Evolutionary conservation across 768 basidiomycete genomes (phyloP), one percentile per base, ranked within the genome.

Genomic region (Trametes maxima): DNA sequence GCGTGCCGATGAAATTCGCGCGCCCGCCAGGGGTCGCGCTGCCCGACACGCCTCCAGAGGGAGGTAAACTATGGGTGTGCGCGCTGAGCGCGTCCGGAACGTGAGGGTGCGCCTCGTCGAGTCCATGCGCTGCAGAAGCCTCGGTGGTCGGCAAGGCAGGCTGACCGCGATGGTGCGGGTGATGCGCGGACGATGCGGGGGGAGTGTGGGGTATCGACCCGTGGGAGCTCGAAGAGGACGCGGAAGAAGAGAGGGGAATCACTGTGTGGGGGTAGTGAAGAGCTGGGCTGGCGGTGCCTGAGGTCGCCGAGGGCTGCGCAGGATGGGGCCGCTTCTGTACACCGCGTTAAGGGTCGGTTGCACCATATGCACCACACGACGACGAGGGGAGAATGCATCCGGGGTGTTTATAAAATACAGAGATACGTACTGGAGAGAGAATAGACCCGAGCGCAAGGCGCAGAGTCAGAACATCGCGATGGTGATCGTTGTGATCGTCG

Each of bases 391-490:
- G n/a, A n/a, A n/a, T n/a, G n/a, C n/a, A n/a, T n/a, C n/a, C n/a
- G n/a, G 51, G 47, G 25, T 42, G 60, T n/a, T 21, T n/a, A 52
- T 43, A 17, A 17, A 44, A 35, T 24, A 46, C 19, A 48, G 7
- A 42, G 24, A 43, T 19, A 78, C 84, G 72, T 68, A 86, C 85
- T 63, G 85, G 85, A 12, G 81, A 74, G 13, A 88, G 72, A 44
- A 88, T 85, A 66, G 83, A 85, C 21, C 86, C 86, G 53, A 88
- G 71, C 0, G 82, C 85, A 25, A 85, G 78, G 39, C 82, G 76
- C 24, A 86, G 73, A 8, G 66, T 68, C 42, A 67, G 51, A 40
- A 75, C 65, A 46, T 74, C 71, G 46, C 65, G 71, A 53, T 72
- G 70, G 44, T 57, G 71, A 46, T 65, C 71, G 55, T 72, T 70